Evolutionary conservation across 2,329 filamentous ascomycete genomes (phyloP), one percentile per base, ranked within the genome.

Genomic region (Pleurostoma richardsiae): DNA sequence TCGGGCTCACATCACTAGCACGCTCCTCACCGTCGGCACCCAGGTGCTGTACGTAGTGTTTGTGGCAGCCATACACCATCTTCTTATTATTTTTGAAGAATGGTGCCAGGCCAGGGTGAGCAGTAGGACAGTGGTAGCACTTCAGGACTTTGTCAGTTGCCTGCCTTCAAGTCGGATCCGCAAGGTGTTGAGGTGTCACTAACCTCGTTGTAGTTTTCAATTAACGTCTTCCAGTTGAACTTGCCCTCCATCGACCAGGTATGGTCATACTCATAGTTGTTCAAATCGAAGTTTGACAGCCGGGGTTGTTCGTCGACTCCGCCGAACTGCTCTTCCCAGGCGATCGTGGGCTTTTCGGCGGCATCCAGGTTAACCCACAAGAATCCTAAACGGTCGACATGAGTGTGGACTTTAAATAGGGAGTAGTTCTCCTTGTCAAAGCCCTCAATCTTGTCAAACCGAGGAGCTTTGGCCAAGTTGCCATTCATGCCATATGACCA

Each of bases 301-400:
- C 58, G 42, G 4, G 52, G 50, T 36, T 56, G 54, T 42, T 52
- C 47, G 33, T 64, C 58, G 1, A 61, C 54, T 3, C 54, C 58
- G 3, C 52, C 52, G 45, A 72, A 68, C 44, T 73, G 65, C 5
- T 70, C 64, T 51, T 67, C 63, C 73, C 72, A 76, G 10, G 60
- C 47, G 6, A 72, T 56, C 31, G 68, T 63, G 1, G 56, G 72
- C 50, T 49, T 58, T 44, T 52, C 61, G 1, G 42, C 47, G 26
- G 60, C 56, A 44, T 77, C 71, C n/a, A 78, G 53, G 52, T 77
- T 77, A 44, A 75, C 65, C 70, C 72, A 78, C 31, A 77, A 58
- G 51, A 77, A 77, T 8, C 72, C 71, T 26, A 65, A 64, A 26
- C 48, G 49, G 52, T 75, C 73, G 31, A 74, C 55, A 36, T 70